Evolutionary conservation across 1,139 yeast species (phyloP), one percentile per base, ranked within the genome.

Genomic region (Kurtzmaniella quercitrusa): DNA sequence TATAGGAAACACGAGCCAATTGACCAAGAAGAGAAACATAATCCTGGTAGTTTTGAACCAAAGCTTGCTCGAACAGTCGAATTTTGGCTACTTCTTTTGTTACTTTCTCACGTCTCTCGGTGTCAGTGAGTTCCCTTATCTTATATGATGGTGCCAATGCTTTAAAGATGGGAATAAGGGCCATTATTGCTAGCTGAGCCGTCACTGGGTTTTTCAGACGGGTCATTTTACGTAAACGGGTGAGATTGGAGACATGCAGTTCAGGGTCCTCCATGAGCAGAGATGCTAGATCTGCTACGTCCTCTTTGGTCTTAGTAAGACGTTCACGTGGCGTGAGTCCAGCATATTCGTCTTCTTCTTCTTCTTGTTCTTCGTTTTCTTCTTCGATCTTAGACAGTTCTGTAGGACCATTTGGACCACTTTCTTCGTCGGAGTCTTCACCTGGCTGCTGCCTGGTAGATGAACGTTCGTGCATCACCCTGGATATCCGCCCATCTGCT

Each of bases 181-280:
- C 83, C 53, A 90, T 68, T 46, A 88, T 68, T 0, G 96, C 79
- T 46, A 89, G 73, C 62, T 86, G 90, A 45, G 86, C 74, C 6
- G 89, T 82, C 45, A 80, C 82, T 38, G 82, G 72, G 53, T 85
- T 81, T 53, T 75, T 77, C 1, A 93, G 82, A 47, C 73, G 76
- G 1, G 88, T 73, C 84, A 88, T 81, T 50, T 79, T 84, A 39
- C 91, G 70, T 43, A 93, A 69, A 56, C 91, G 79, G 2, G 86
- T 75, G 21, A 93, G 68, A 41, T 82, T 74, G 5, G 77, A 62
- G 12, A 85, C 72, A 58, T 91, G 80, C 56, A 88, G 96, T 60
- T 93, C 98, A 1, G 98, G 97, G 48, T 89, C 90, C 61, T 91
- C 96, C 56, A 82, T 81, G 37, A 93, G 66, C 43, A 76, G 77